These are phyloP conservation scores for Pleurotus djamor DNA, from an alignment of 768 basidiomycete species.

Conservation along the genomic window DNA sequence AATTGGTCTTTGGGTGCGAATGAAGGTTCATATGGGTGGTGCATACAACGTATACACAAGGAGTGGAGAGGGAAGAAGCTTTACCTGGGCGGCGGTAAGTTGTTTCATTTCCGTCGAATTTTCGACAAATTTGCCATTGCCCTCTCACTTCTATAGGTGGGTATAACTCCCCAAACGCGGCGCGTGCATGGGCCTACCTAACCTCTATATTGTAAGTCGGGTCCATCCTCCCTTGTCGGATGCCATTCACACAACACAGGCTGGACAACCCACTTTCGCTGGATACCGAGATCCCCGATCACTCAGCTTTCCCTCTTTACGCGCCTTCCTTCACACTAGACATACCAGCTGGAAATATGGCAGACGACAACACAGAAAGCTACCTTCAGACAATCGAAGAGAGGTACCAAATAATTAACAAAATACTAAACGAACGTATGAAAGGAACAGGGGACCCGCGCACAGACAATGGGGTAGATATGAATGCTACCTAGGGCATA, in stretches of 20 bases:
- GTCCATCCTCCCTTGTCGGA: neutral
- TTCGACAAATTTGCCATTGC: slow-evolving; percentile 10
- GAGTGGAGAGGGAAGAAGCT: slow-evolving; percentile 61
- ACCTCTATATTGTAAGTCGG: slow-evolving; percentile 70
- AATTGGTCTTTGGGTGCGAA: slow-evolving; percentile 62
- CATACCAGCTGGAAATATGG: slow-evolving; percentile 69
- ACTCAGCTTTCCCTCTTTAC: slow-evolving; percentile 68
- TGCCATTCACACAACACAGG: slow-evolving; percentile 28
- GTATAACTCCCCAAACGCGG: slow-evolving; percentile 80
- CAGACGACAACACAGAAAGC: slow-evolving; percentile 66
- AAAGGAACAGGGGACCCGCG: no score
- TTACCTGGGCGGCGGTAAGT: slow-evolving; percentile 74
- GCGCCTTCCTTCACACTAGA: slow-evolving; percentile 82
- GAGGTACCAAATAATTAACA: slow-evolving; percentile 32
- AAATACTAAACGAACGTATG: slow-evolving; percentile 21
- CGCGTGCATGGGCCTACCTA: slow-evolving; percentile 83
- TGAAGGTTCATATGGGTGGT: slow-evolving; percentile 73
- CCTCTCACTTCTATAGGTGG: slow-evolving; percentile 55
- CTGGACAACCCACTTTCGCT: slow-evolving; percentile 49
- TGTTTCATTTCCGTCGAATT: slow-evolving; percentile 10
- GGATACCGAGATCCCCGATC: slow-evolving; percentile 75
- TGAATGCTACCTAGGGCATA: no score
- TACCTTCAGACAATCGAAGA: slow-evolving; percentile 46
- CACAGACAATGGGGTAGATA: no score
- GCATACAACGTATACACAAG: slow-evolving; percentile 45